Evolutionary conservation across 331 rosid species (phyloP).

Genomic region (Arachis monticola): DNA sequence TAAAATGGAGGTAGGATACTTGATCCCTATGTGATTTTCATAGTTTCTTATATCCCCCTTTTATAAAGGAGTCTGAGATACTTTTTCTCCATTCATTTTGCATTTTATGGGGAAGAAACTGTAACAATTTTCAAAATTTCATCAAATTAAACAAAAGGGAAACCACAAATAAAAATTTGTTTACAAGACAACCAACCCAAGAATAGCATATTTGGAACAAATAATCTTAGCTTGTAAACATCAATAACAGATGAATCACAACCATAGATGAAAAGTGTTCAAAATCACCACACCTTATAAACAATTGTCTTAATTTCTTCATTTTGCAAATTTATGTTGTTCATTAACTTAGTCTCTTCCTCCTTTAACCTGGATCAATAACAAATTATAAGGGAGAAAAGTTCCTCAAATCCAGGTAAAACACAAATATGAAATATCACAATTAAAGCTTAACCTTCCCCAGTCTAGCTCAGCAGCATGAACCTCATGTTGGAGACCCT

Average conservation of each 20-base stretch:
- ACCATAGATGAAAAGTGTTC: constrained; percentile 18
- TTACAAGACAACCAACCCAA: neutral
- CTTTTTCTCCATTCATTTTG: too few relatives aligned
- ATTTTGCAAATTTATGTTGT: constrained; percentile 39
- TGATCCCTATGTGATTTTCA: too few relatives aligned
- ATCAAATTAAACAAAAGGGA: neutral
- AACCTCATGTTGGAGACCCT: constrained; percentile 61
- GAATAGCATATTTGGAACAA: constrained; percentile 26
- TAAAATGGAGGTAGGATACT: too few relatives aligned
- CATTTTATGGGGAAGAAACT: neutral
- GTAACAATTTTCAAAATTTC: constrained; percentile 13
- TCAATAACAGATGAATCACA: constrained; percentile 5
- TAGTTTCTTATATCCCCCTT: too few relatives aligned
- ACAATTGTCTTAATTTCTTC: constrained; percentile 51
- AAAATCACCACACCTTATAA: constrained; percentile 53
- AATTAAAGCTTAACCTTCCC: constrained; percentile 51
- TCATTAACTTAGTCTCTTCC: constrained; percentile 55
- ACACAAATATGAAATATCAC: constrained; percentile 3
- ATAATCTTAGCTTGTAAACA: constrained; percentile 1
- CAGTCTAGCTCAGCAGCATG: constrained; percentile 52
- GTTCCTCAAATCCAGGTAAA: constrained; percentile 38
- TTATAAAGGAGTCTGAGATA: too few relatives aligned
- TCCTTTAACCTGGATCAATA: constrained; percentile 67
- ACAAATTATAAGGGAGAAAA: constrained; percentile 35
- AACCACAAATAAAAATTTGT: constrained; percentile 1